These are phyloP conservation scores for Corylus heterophylla DNA, from an alignment of 306 rosid species.

Conservation along the genomic window DNA sequence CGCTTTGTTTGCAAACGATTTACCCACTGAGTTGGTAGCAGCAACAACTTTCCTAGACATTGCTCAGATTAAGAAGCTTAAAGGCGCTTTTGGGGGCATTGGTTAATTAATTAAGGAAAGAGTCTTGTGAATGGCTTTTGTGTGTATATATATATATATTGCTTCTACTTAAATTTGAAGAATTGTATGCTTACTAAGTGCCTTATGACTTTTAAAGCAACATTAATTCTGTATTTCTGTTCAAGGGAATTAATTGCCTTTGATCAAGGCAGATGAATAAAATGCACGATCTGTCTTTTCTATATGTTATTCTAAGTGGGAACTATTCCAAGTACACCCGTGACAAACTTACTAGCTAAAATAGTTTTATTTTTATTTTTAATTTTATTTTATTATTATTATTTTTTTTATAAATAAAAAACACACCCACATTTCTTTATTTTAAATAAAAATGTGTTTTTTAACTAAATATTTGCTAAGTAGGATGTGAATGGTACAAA, in stretches of 20 bases:
- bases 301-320: not conserved
- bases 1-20: conserved; percentile 66
- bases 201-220: no score
- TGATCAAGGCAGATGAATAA: not conserved
- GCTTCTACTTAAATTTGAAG: not conserved
- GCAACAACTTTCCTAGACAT: conserved; percentile 63
- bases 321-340: not conserved
- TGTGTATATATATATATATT: not conserved
- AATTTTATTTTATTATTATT: no score
- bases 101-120: conserved; percentile 23
- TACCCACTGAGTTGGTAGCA: conserved; percentile 50
- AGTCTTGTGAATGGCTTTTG: no score
- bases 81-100: conserved; percentile 82
- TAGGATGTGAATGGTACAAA: no score
- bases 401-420: no score
- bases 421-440: no score
- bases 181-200: not conserved
- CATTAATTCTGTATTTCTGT: not conserved
- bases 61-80: conserved; percentile 69
- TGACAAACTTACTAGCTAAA: no score
- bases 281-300: not conserved
- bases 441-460: no score
- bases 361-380: no score
- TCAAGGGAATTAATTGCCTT: not conserved
- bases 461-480: no score